Evolutionary conservation across 495 filamentous ascomycete genomes (phyloP), one percentile per base, ranked within the genome.

Genomic region (Extremus antarcticus): DNA sequence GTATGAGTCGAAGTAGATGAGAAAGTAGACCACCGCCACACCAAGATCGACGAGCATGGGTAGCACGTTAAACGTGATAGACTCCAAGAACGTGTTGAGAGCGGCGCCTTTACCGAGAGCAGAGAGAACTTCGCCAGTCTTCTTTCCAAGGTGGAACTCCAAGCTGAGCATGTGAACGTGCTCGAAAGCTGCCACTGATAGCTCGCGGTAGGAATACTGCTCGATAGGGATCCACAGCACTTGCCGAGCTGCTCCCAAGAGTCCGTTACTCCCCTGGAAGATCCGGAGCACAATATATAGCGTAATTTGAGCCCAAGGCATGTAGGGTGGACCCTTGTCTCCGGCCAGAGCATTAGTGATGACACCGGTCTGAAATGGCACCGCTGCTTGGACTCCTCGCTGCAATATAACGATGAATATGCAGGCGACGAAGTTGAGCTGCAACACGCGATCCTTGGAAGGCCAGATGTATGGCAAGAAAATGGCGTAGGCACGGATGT

Each of bases 381-480:
- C 86, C 57, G 88, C 66, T 20, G 90, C 76, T 66, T 95, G 94
- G 63, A 95, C 74, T 40, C 78, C 74, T 55, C 90, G 81, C 69
- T 94, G 88, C 15, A 84, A 57, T 40, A 91, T 66, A 19, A 94
- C 77, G 40, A 97, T 74, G 21, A 79, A 25, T 60, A 95, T 86
- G 70, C 91, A 95, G 38, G 87, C 55, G 2, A 94, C 57, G n/a
- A 92, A 86, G 40, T 86, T 71, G 22, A 86, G 48, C 71, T 95
- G 85, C 21, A 95, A 74, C 59, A 71, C 73, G 32, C 73, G 68
- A 23, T 86, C 80, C 61, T 88, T 88, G 54, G 79, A 83, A 16
- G 88, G 91, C 91, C 91, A 97, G 41, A 95, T 80, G 64, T 95
- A 97, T 0, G 89, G 90, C 68, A 94, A 90, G 70, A 97, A 94